phyloP scores from a whole-genome alignment of 2,329 filamentous ascomycete genomes.

The Neospermospora avenae region DNA sequence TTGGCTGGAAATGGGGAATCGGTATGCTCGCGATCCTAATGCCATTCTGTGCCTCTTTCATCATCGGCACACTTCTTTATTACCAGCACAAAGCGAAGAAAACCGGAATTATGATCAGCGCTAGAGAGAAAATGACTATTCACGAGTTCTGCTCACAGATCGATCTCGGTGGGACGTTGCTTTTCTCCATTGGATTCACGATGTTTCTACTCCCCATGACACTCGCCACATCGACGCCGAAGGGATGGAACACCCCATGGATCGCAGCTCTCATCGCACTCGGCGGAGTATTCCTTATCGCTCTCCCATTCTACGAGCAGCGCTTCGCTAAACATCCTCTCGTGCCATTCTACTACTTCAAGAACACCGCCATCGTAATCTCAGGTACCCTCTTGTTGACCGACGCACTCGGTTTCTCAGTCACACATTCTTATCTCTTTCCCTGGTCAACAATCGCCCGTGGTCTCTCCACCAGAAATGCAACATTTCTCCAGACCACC shows the following conservation, averaged over 20 bases:
- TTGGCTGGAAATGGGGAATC: constrained; percentile 55
- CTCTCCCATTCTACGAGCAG: constrained; percentile 48
- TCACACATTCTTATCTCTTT: constrained; percentile 48
- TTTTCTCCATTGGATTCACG: constrained; percentile 47
- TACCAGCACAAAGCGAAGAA: constrained; percentile 49
- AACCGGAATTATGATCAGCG: constrained; percentile 38
- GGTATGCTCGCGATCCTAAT: constrained; percentile 54
- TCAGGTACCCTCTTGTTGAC: constrained; percentile 40
- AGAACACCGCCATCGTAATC: constrained; percentile 41
- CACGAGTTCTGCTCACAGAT: constrained; percentile 39
- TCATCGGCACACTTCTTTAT: constrained; percentile 46
- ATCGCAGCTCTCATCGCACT: constrained; percentile 43
- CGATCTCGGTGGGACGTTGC: constrained; percentile 42
- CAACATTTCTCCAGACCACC: constrained; percentile 36
- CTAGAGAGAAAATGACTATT: constrained; percentile 25
- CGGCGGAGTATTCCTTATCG: constrained; percentile 40
- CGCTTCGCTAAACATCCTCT: constrained; percentile 43
- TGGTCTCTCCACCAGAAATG: constrained; percentile 39
- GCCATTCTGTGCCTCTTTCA: constrained; percentile 48
- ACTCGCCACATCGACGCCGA: constrained; percentile 38
- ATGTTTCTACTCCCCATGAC: constrained; percentile 47
- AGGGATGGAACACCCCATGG: constrained; percentile 42
- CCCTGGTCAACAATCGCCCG: constrained; percentile 45
- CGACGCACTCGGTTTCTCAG: constrained; percentile 43
- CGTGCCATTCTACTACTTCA: constrained; percentile 45